These are phyloP conservation scores for Irpex rosettiformis DNA, from an alignment of 1,284 basidiomycete species.

Conservation along the genomic window DNA sequence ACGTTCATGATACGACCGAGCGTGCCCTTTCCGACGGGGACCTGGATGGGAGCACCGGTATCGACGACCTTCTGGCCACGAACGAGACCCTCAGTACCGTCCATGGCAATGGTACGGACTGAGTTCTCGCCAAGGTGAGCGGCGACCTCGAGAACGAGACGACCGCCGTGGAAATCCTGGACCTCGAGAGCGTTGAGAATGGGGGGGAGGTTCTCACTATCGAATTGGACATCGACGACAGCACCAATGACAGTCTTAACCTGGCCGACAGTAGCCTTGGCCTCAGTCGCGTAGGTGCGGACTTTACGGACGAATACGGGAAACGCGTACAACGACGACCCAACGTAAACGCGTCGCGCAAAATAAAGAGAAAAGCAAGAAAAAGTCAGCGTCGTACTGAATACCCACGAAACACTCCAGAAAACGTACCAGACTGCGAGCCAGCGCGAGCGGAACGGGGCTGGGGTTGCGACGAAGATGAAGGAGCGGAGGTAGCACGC, in stretches of 20 bases:
- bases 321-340: conserved; percentile 15
- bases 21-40: conserved; percentile 92
- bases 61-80: conserved; percentile 97
- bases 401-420: not conserved
- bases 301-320: conserved; percentile 39
- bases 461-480: conserved; percentile 30
- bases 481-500: conserved; percentile 32
- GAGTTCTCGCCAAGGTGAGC: conserved; percentile 99
- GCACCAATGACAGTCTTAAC: conserved; percentile 98
- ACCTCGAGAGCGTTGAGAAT: conserved; percentile 99
- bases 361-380: conserved; percentile 11
- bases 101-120: conserved; percentile 96
- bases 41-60: conserved; percentile 93
- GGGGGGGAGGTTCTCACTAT: conserved; percentile 86
- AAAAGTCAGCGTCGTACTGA: conserved; percentile 15
- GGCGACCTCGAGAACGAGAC: conserved; percentile 94
- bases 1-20: conserved; percentile 99
- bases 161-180: conserved; percentile 87
- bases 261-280: conserved; percentile 65
- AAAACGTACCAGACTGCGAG: conserved; percentile 39
- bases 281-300: conserved; percentile 90
- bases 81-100: conserved; percentile 99
- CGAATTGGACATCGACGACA: conserved; percentile 98
- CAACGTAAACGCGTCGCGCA: conserved; percentile 7
- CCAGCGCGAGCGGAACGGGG: conserved; percentile 44